Conservation (phyloP, 192 early-diverging fungal species). For the Coemansia aciculifera region DNA sequence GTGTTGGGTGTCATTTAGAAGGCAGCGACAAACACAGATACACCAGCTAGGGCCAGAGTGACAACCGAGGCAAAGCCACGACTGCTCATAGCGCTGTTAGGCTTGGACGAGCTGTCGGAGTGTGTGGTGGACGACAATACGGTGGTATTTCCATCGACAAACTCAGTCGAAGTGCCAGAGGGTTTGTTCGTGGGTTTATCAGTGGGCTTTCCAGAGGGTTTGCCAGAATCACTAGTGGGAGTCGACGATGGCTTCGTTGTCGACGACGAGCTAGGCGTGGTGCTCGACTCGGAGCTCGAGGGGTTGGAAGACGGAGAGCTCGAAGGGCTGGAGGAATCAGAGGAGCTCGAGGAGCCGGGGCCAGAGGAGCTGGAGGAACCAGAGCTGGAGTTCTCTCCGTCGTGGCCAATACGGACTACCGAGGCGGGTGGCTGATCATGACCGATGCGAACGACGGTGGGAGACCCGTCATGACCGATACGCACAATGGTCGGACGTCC, state of each 20-base stretch:
- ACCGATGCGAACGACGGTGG: conserved; percentile 17
- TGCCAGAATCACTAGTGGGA: neutral
- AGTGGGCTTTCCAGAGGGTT: neutral
- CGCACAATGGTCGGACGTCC: conserved; percentile 10
- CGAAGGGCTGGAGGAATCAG: neutral
- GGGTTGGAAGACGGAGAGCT: neutral
- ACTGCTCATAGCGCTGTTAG: neutral
- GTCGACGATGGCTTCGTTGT: neutral
- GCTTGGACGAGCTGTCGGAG: conserved; percentile 1
- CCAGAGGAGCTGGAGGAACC: neutral
- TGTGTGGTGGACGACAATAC: conserved; percentile 2
- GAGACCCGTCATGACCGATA: conserved; percentile 13
- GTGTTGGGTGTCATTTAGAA: conserved; percentile 18
- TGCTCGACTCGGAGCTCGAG: neutral
- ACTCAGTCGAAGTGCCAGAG: conserved; percentile 17
- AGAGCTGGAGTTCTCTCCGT: neutral
- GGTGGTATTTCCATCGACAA: conserved; percentile 20
- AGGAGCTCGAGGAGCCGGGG: neutral
- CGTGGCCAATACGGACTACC: neutral
- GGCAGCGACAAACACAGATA: conserved; percentile 22
- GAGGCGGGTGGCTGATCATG: conserved; percentile 3
- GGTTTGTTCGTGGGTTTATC: neutral
- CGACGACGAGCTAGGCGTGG: neutral
- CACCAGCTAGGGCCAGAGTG: conserved; percentile 28
- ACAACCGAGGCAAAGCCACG: conserved; percentile 10